Base-by-base conservation (phyloP, 371 early-diverging fungal species). In the Mucor racemosus region DNA sequence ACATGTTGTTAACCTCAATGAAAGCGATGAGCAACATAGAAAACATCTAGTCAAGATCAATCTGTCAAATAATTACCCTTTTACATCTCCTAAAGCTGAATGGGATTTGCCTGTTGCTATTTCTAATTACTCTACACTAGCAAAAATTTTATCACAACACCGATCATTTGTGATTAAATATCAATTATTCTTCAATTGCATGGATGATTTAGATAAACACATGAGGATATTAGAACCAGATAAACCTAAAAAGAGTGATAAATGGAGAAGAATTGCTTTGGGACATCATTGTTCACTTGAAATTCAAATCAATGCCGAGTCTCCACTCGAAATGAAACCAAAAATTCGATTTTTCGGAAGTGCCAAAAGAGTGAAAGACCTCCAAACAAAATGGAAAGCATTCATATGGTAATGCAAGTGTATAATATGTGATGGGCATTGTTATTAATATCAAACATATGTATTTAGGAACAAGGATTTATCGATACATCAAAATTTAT, bases 231-330 rank as follows among this genome's bases (percentile, higher is more conserved):
- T 85, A 4, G 83, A 81, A 50, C 83, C 81, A 13, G 78, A 75
- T 5, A 60, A 67, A 2, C 81, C 80, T 14, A 73, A 34, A 4
- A 46, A 79, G 46, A 61, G 62, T 35, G 78, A 82, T 19, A 21
- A 64, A 26, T 76, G 72, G 67, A 78, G 85, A 19, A 69, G 78
- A n/a, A 67, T 85, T 31, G 83, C 79, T 0, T 68, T 82, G 3
- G 74, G 73, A 6, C 68, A 75, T 33, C 83, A 83, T 58, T 81
- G 83, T 48, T 80, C 83, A 2, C 42, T 85, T 11, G 72, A 76
- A 4, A 61, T 85, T 7, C 71, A 81, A 7, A 36, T 82, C 9
- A 65, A 78, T 15, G 67, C 73, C 9, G 41, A 67, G 3, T 31
- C 60, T 10, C 79, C 82, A 14, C 38, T 62, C 10, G 19, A 48